phyloP scores from a whole-genome alignment of 176 grass and related monocot species.

The Hordeum marinum region DNA sequence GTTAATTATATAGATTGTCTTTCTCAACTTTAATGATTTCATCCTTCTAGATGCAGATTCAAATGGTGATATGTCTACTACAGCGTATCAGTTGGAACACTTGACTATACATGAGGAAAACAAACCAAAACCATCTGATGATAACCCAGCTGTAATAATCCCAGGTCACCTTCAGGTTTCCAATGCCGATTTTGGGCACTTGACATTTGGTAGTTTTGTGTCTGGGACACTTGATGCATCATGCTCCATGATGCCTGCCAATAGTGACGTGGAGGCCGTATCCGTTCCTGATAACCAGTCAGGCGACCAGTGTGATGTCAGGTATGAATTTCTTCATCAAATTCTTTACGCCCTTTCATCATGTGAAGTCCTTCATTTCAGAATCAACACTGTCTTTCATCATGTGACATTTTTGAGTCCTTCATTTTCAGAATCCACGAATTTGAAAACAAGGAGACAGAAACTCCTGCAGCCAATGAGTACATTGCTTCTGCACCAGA shows the following conservation, averaged over 20 bases:
- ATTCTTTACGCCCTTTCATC: background rate
- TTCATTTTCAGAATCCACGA: slow-evolving; percentile 49
- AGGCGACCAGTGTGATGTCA: slow-evolving; percentile 32
- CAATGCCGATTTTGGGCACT: slow-evolving; percentile 56
- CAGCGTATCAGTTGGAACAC: slow-evolving; percentile 32
- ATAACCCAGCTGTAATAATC: slow-evolving; percentile 74
- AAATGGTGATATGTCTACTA: slow-evolving; percentile 34
- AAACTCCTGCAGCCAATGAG: slow-evolving; percentile 26
- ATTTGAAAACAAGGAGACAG: slow-evolving; percentile 38
- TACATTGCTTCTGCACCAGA: slow-evolving; percentile 34
- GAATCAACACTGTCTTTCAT: background rate
- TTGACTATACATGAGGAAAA: slow-evolving; percentile 44
- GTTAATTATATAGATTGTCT: background rate
- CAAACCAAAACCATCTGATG: slow-evolving; percentile 39
- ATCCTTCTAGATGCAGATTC: slow-evolving; percentile 29
- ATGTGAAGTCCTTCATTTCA: slow-evolving; percentile 28
- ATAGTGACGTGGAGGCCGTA: slow-evolving; percentile 33
- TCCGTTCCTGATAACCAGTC: slow-evolving; percentile 33
- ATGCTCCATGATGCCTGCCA: slow-evolving; percentile 32
- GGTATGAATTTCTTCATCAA: slow-evolving; percentile 29
- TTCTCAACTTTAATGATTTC: slow-evolving; percentile 1
- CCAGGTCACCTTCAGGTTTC: slow-evolving; percentile 72
- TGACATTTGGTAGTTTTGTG: slow-evolving; percentile 79
- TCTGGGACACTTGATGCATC: slow-evolving; percentile 64
- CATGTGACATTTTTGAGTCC: background rate